Conservation (phyloP, 768 basidiomycete species). For the Hypholoma fasciculare region DNA sequence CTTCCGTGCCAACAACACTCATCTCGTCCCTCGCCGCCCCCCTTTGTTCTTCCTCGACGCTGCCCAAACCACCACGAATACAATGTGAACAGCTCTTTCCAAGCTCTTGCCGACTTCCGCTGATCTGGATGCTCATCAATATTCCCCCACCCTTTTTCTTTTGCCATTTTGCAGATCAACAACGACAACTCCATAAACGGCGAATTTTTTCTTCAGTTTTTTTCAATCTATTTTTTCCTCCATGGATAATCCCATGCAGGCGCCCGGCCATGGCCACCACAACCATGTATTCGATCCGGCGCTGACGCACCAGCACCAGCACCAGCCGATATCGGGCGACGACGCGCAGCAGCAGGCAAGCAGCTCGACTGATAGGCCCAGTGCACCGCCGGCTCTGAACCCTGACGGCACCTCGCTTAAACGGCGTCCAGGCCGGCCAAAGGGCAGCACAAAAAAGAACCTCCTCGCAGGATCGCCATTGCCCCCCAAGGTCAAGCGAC, state of each 20-base stretch:
- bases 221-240: conserved; percentile 16
- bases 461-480: conserved; percentile 30
- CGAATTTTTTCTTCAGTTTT: conserved; percentile 14
- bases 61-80: background rate
- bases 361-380: background rate
- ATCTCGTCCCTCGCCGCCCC: background rate
- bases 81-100: background rate
- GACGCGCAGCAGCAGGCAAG: conserved; percentile 9
- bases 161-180: conserved; percentile 5
- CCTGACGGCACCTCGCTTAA: conserved; percentile 37
- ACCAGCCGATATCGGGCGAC: conserved; percentile 1
- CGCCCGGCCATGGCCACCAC: conserved; percentile 10
- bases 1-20: background rate
- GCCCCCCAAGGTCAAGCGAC: conserved; percentile 66
- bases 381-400: conserved; percentile 11
- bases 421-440: conserved; percentile 74
- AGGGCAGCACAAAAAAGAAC: conserved; percentile 77
- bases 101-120: background rate
- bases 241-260: conserved; percentile 29
- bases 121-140: background rate
- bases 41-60: background rate
- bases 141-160: background rate
- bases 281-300: conserved; percentile 26
- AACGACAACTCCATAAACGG: conserved; percentile 8
- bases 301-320: conserved; percentile 12